Evolutionary conservation across 768 basidiomycete species (phyloP), one percentile per base, ranked within the genome.

Genomic region (Favolaschia claudopus): DNA sequence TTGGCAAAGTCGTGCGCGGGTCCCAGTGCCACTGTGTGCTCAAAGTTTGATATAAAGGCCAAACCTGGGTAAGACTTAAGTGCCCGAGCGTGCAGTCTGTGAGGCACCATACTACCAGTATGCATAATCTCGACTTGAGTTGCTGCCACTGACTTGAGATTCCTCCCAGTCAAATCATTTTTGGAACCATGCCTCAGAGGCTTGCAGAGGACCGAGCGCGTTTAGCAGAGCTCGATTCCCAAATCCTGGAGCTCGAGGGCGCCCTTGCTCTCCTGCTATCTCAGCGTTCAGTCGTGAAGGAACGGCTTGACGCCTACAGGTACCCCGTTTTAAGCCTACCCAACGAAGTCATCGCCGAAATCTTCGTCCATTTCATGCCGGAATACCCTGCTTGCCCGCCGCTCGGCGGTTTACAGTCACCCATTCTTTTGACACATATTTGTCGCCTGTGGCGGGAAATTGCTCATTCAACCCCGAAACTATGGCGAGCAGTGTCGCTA

Each of bases 331-430:
- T 44, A 4, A 45, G 42, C 9, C 20, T 54, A 7, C 52, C 52
- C 9, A 45, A 34, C 33, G 52, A 54, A 45, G 45, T 54, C 42
- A 12, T 37, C 20, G 10, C 25, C 13, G 43, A 54, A 19, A 45
- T 54, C 32, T 54, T 54, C 52, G 13, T 45, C 17, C 31, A 29
- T 13, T 45, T 54, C 42, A 15, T 54, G 6, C 52, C 52, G 8
- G 25, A 17, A 17, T 54, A 44, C 6, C 52, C 52, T n/a, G n/a
- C 3, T 12, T 15, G 17, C 20, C 39, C 9, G 32, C 39, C 40
- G 3, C 31, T 36, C 1, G 13, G 10, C 6, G 51, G 51, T 4
- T 12, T 32, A 17, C 7, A 14, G 6, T 45, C 52, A 4, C 52
- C 52, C 0, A 31, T 24, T 17, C 3, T 32, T 4, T 17, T 52